Evolutionary conservation across 352 stramenopile species (phyloP), one percentile per base, ranked within the genome.

Genomic region (Phytophthora pistaciae): DNA sequence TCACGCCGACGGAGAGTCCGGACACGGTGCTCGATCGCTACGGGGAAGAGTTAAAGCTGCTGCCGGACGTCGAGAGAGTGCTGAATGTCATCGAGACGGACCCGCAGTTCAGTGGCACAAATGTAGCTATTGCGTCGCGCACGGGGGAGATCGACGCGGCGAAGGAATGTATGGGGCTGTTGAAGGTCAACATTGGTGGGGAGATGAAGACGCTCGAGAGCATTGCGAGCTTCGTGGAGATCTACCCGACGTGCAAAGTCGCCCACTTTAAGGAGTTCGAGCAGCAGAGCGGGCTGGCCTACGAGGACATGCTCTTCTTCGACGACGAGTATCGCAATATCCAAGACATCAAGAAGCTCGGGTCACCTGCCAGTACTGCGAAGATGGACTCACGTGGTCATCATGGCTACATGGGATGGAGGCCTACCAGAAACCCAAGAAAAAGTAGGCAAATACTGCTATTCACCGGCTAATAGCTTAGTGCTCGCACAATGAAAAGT

Each of bases 261-360:
- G 80, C 87, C 38, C 95, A 99, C 80, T 99, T 99, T 77, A 87
- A 88, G 48, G 79, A 92, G 59, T 79, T 99, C 29, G 70, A 87
- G 52, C 79, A 97, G 60, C 48, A 92, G 18, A 98, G 91, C 36
- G 83, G 87, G 27, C 83, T 99, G 44, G 72, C 73, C 27, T 99
- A 97, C 73, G 82, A 97, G 62, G 85, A 97, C 62, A 99, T 99
- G 96, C 83, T 99, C 25, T 99, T 99, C 82, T 98, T 99, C 78
- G 96, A 99, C 82, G 97, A 98, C 67, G 89, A 97, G 75, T 80
- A 81, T 46, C 80, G 86, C 65, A 97, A 97, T 77, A 85, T 93
- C 31, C 54, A 68, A 23, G 76, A 92, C 60, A 79, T 97, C 38
- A 65, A 73, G 13, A 62, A 60, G 36, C 63, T 97, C 1, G 90